A percentile compares a stretch with the other conserved stretches of the same genome.
These are phyloP conservation scores for Marasmius fiardii DNA, from an alignment of 1,284 basidiomycete genomes.

Conservation along the genomic window DNA sequence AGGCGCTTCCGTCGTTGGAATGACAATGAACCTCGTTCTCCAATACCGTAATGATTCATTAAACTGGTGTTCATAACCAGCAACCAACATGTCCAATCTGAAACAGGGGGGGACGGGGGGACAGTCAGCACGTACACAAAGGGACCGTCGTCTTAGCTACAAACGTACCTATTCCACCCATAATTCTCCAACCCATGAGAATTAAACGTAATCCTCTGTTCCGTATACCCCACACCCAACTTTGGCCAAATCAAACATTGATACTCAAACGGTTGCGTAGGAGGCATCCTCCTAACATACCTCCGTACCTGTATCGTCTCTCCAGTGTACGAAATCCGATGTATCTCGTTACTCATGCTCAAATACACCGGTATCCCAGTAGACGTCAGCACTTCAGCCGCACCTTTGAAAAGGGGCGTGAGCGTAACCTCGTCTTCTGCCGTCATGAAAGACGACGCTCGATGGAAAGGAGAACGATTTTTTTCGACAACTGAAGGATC, in stretches of 20 bases:
- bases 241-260: conserved; percentile 93
- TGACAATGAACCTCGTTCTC: conserved; percentile 93
- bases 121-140: too few species aligned
- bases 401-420: conserved; percentile 51
- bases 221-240: conserved; percentile 83
- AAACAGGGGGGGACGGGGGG: too few species aligned
- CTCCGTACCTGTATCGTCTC: conserved; percentile 87
- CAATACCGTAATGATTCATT: conserved; percentile 86
- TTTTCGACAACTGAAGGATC: too few species aligned
- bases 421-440: conserved; percentile 50
- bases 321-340: conserved; percentile 85
- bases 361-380: conserved; percentile 82
- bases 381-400: conserved; percentile 67
- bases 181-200: conserved; percentile 80
- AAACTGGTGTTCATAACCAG: conserved; percentile 81
- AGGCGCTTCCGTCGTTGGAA: conserved; percentile 77
- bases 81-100: conserved; percentile 81
- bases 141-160: too few species aligned
- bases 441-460: conserved; percentile 51
- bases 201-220: conserved; percentile 72
- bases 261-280: conserved; percentile 68
- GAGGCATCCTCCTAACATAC: conserved; percentile 77
- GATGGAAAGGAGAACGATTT: conserved; percentile 33
- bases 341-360: conserved; percentile 94
- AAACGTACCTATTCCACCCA: conserved; percentile 72